These are phyloP conservation scores for Aspergillus diversus DNA, from an alignment of 495 filamentous ascomycete species.

Conservation along the genomic window DNA sequence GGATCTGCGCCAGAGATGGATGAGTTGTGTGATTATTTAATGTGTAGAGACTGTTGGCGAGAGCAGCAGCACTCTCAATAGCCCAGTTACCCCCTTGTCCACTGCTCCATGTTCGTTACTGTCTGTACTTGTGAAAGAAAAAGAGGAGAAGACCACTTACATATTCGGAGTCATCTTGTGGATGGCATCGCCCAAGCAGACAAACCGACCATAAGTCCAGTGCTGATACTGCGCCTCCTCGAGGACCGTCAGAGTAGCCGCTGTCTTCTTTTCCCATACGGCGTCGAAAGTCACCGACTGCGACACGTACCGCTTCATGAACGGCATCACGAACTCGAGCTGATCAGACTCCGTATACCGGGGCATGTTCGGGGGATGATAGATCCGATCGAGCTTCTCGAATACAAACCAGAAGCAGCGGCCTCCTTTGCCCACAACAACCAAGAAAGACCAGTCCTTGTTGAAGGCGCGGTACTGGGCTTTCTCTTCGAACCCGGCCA, in stretches of 20 bases:
- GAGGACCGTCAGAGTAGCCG: background rate
- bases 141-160: background rate
- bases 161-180: constrained; percentile 11
- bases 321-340: background rate
- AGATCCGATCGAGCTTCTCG: constrained; percentile 5
- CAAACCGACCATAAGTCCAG: constrained; percentile 12
- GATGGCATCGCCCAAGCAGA: constrained; percentile 9
- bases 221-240: constrained; percentile 5
- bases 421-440: background rate
- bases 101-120: background rate
- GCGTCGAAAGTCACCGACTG: background rate
- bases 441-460: background rate
- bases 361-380: background rate
- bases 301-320: background rate
- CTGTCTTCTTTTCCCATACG: background rate
- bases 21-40: background rate
- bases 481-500: background rate
- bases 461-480: background rate
- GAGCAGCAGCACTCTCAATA: constrained; percentile 10
- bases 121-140: background rate
- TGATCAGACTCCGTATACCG: constrained; percentile 3
- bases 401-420: constrained; percentile 12
- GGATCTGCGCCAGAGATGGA: background rate
- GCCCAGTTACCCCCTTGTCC: constrained; percentile 17
- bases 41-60: constrained; percentile 1